Base-by-base conservation (phyloP, 2,329 filamentous ascomycete species). In the Cordyceps pruinosa region DNA sequence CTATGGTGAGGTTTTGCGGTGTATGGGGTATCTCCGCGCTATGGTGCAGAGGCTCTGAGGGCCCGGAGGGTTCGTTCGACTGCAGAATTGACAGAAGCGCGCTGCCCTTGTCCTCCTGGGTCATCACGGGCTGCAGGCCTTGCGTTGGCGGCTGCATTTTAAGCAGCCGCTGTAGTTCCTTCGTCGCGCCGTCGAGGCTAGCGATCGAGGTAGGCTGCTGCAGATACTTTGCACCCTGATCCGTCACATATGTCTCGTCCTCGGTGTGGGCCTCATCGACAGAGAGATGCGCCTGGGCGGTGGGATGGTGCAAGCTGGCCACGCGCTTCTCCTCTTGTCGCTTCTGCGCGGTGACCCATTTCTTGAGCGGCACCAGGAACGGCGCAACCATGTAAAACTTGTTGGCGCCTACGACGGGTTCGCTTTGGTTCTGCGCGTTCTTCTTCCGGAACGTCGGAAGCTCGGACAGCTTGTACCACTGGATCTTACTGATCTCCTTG, bases 371-470 rank as follows among this genome's bases (percentile, higher is more conserved):
- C 1, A 85, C 85, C 56, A 97, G 77, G 68, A 99, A 99, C 0
- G 93, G 92, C 0, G 91, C 91, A 19, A 99, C 94, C 90, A 97
- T 97, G 73, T 97, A 99, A 70, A 97, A 97, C 67, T 93, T 97
- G 70, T 89, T 91, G 41, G 85, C 85, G 64, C 87, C 89, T 13
- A 83, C 72, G 30, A 74, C 72, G 13, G 81, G 78, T 51, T 86
- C 80, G 46, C 83, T 79, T n/a, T 84, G 79, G 17, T 66, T 68
- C 56, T 83, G 78, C 13, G 76, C 75, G 19, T 77, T 77, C 67
- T 87, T 91, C 69, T 88, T 89, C 56, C 86, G 85, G 65, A 90
- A 85, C 0, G 89, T 90, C 1, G 94, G 93, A 26, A 99, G 80
- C 60, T 97, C 91, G 0, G 88, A 88, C 41, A 99, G 77, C 64